A percentile compares a stretch with the other conserved stretches of the same genome.
Conservation (phyloP, 2,329 filamentous ascomycete genomes). For the Macrophomina phaseolina region DNA sequence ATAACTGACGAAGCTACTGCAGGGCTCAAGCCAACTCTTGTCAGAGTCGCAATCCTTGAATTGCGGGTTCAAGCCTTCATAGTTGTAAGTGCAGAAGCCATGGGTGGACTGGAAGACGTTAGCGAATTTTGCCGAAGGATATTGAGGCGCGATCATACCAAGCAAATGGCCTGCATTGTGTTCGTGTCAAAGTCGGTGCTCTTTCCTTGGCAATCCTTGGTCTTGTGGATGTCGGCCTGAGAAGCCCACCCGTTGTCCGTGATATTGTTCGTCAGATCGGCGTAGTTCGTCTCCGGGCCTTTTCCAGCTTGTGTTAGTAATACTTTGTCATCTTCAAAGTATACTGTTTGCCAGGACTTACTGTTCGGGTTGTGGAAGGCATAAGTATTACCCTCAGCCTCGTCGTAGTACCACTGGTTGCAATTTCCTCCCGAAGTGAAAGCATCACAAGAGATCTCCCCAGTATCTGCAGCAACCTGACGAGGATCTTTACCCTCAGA, state of each 20-base stretch:
- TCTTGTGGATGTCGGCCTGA: constrained; percentile 17
- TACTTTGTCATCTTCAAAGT: background rate
- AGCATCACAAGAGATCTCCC: constrained; percentile 11
- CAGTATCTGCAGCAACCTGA: background rate
- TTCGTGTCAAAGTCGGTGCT: background rate
- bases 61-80: background rate
- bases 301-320: background rate
- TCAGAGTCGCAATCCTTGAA: constrained; percentile 7
- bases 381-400: constrained; percentile 14
- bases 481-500: background rate
- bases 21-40: background rate
- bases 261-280: constrained; percentile 4
- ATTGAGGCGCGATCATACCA: background rate
- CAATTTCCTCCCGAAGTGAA: constrained; percentile 10
- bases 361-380: constrained; percentile 11
- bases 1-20: background rate
- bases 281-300: background rate
- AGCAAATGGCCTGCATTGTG: background rate
- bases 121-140: background rate
- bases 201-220: background rate
- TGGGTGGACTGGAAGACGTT: background rate
- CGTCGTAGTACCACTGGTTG: constrained; percentile 16
- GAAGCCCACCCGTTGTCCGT: constrained; percentile 10
- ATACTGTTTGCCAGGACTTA: background rate
- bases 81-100: constrained; percentile 17